These are phyloP conservation scores for Venturia effusa DNA, from an alignment of 2,329 filamentous ascomycete species.

Conservation along the genomic window DNA sequence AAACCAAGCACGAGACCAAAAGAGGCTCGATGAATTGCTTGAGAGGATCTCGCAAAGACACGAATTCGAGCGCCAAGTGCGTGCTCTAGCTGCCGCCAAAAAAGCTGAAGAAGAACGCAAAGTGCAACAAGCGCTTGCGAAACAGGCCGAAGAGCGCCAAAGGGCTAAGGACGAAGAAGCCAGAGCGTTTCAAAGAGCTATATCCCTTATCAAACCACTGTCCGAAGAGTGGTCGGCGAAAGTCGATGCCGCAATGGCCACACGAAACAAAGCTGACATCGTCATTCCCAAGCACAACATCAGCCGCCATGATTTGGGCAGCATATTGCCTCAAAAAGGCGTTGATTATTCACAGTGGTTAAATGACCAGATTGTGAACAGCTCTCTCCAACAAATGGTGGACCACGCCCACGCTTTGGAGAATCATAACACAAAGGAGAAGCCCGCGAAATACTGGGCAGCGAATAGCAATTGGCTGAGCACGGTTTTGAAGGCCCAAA, in stretches of 20 bases:
- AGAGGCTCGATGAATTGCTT: neutral
- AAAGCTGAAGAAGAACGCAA: constrained; percentile 7
- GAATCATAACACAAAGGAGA: constrained; percentile 37
- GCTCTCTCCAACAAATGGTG: constrained; percentile 51
- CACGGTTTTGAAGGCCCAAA: constrained; percentile 16
- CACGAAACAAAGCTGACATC: neutral
- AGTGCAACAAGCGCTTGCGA: neutral
- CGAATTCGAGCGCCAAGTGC: neutral
- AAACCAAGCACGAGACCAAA: neutral
- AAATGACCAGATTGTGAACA: constrained; percentile 67
- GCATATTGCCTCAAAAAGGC: constrained; percentile 32
- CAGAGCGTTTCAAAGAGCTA: neutral
- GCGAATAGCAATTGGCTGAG: constrained; percentile 58
- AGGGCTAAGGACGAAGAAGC: neutral
- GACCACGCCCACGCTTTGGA: constrained; percentile 45
- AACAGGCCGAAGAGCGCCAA: neutral
- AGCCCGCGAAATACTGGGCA: constrained; percentile 49
- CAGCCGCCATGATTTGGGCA: constrained; percentile 50
- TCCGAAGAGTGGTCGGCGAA: neutral
- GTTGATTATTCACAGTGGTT: constrained; percentile 49
- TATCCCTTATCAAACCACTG: neutral
- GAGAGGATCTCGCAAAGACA: neutral
- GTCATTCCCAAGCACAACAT: constrained; percentile 27
- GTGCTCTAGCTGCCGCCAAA: neutral
- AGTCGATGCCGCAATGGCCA: constrained; percentile 1